These are phyloP conservation scores for Sarocladium strictum DNA, from an alignment of 2,329 filamentous ascomycete species.

Conservation along the genomic window DNA sequence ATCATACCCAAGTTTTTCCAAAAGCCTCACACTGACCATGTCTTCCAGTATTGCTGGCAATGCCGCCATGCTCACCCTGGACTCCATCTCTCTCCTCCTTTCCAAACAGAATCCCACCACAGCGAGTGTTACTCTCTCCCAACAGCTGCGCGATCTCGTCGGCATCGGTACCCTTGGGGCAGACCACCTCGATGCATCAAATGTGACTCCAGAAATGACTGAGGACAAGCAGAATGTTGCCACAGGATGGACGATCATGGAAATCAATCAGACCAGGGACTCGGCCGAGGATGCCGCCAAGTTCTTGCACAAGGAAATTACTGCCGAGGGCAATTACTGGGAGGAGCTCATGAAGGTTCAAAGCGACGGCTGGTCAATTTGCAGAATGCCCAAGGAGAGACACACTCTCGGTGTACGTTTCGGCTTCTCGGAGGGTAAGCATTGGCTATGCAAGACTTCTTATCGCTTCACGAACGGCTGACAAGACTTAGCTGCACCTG, in stretches of 20 bases:
- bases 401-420: conserved; percentile 80
- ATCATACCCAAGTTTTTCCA: background rate
- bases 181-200: conserved; percentile 57
- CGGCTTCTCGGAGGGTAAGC: conserved; percentile 73
- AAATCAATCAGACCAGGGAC: conserved; percentile 68
- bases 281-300: conserved; percentile 66
- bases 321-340: conserved; percentile 83
- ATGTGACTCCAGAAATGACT: conserved; percentile 46
- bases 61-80: conserved; percentile 63
- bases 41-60: conserved; percentile 34
- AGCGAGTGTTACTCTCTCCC: conserved; percentile 64
- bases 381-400: conserved; percentile 65
- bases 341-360: conserved; percentile 75
- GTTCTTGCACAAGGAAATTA: conserved; percentile 70
- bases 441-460: no score
- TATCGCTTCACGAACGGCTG: no score
- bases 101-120: conserved; percentile 74
- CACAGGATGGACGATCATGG: conserved; percentile 72
- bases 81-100: conserved; percentile 76
- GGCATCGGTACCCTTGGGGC: conserved; percentile 70
- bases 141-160: conserved; percentile 61
- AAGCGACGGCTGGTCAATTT: conserved; percentile 81
- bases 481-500: conserved; percentile 39
- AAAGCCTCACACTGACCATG: background rate
- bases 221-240: conserved; percentile 52